Evolutionary conservation across 768 basidiomycete genomes (phyloP), one percentile per base, ranked within the genome.

Genomic region (Lactifluus volemus): DNA sequence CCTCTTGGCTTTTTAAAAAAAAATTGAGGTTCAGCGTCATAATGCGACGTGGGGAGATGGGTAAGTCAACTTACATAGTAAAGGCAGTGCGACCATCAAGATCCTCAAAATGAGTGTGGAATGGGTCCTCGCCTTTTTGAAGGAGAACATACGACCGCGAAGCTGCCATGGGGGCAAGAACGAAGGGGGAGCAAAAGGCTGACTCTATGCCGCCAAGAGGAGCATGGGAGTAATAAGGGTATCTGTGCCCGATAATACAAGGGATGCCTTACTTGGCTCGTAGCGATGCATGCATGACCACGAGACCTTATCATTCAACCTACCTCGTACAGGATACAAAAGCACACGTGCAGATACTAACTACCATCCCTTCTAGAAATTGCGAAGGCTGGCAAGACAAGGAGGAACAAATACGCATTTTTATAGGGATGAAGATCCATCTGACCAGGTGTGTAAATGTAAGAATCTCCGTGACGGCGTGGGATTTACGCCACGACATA

Each of bases 81-180:
- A 88, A 90, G 0, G 88, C 88, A 25, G 76, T 73, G 39, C 81
- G 78, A 38, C 79, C 78, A 63, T 88, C 84, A 10, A 79, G 69
- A 70, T 90, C 88, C 69, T 84, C 79, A 66, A 83, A 88, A 36
- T 73, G 73, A 56, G 81, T 79, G 48, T 76, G 78, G 72, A 85
- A 82, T 0, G 81, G 81, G 68, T 89, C 81, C 50, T 77, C 74
- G n/a, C 82, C 84, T 67, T 78, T 85, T 69, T 89, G 86, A 53
- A 83, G 74, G 53, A 89, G 80, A 30, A 81, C 71, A 64, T 81
- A 79, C 32, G 76, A 55, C 49, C 65, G 66, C 10, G 75, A 61
- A 77, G 78, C 77, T 61, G 52, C 51, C 52, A 59, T 48, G 39
- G 6, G 55, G 63, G 59, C 64, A 54, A 64, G 65, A 50, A 53